These are phyloP conservation scores for Hymenoscyphus infarciens DNA, from an alignment of 2,329 filamentous ascomycete species.

Conservation along the genomic window DNA sequence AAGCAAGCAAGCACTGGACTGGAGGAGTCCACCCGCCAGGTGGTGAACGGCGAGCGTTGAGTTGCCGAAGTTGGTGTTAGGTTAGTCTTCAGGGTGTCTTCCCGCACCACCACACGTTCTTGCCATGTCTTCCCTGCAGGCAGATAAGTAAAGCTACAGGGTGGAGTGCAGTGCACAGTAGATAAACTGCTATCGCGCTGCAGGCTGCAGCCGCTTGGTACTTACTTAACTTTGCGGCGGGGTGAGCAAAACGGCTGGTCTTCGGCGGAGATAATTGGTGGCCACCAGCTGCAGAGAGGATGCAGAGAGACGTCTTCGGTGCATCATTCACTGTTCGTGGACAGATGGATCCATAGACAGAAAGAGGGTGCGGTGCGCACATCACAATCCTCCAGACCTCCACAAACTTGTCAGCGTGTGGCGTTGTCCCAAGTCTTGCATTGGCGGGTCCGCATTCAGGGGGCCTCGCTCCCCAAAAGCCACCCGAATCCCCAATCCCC, in stretches of 20 bases:
- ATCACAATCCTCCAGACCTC: slow-evolving; percentile 8
- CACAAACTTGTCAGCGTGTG: slow-evolving; percentile 5
- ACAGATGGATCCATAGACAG: background rate
- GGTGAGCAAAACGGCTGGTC: slow-evolving; percentile 10
- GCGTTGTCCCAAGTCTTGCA: slow-evolving; percentile 6
- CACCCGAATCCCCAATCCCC: slow-evolving; percentile 2
- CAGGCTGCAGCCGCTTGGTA: slow-evolving; percentile 24
- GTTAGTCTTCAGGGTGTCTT: background rate
- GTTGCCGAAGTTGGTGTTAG: slow-evolving; percentile 1
- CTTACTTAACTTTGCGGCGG: slow-evolving; percentile 17
- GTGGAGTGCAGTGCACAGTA: slow-evolving; percentile 10
- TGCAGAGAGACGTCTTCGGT: slow-evolving; percentile 2
- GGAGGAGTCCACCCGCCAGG: slow-evolving; percentile 1
- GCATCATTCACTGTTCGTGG: slow-evolving; percentile 4
- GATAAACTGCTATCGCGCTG: slow-evolving; percentile 25
- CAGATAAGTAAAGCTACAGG: slow-evolving; percentile 11
- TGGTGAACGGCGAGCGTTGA: slow-evolving; percentile 2
- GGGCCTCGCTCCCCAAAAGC: background rate
- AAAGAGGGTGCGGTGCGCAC: background rate
- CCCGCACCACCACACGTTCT: slow-evolving; percentile 10
- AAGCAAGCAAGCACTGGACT: background rate
- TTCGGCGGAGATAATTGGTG: background rate
- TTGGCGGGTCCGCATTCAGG: slow-evolving; percentile 1
- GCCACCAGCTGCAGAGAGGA: background rate
- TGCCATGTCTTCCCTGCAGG: slow-evolving; percentile 19